These are phyloP conservation scores for Podospora sp. DNA, from an alignment of 495 filamentous ascomycete genomes.

Conservation along the genomic window DNA sequence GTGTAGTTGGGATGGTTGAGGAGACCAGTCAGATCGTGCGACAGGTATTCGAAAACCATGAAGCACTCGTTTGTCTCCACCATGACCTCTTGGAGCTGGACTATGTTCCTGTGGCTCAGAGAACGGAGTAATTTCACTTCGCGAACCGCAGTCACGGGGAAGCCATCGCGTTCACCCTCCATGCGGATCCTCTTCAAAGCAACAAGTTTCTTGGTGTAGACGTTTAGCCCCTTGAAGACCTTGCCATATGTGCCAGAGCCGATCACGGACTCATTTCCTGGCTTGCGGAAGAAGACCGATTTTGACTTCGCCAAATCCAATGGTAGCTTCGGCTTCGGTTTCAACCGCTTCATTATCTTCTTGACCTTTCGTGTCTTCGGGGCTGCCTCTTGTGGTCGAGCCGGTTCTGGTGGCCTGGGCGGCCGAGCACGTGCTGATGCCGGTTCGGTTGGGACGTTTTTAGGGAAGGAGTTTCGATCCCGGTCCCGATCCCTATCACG, in stretches of 20 bases:
- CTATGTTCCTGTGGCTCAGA: slow-evolving; percentile 87
- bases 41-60: slow-evolving; percentile 99
- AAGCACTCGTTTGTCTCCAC: slow-evolving; percentile 98
- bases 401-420: slow-evolving; percentile 47
- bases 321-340: slow-evolving; percentile 68
- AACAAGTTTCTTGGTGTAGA: slow-evolving; percentile 87
- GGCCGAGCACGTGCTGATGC: slow-evolving; percentile 55
- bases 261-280: slow-evolving; percentile 91
- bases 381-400: slow-evolving; percentile 34
- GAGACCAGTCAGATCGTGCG: slow-evolving; percentile 72
- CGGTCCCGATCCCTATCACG: slow-evolving; percentile 44
- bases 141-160: slow-evolving; percentile 93
- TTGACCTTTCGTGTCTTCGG: slow-evolving; percentile 63
- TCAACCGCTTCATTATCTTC: slow-evolving; percentile 69
- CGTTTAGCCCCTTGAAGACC: slow-evolving; percentile 96
- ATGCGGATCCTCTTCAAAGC: slow-evolving; percentile 86
- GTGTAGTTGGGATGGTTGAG: slow-evolving; percentile 95
- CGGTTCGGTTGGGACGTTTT: slow-evolving; percentile 53
- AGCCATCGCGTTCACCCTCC: slow-evolving; percentile 97
- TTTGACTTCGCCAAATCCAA: slow-evolving; percentile 73
- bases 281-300: slow-evolving; percentile 88
- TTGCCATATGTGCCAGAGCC: slow-evolving; percentile 95
- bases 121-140: slow-evolving; percentile 97
- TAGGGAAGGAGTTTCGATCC: slow-evolving; percentile 39
- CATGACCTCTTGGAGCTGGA: slow-evolving; percentile 92